phyloP scores from a whole-genome alignment of 169 alveolate genomes.

The Plasmodium coatneyi region DNA sequence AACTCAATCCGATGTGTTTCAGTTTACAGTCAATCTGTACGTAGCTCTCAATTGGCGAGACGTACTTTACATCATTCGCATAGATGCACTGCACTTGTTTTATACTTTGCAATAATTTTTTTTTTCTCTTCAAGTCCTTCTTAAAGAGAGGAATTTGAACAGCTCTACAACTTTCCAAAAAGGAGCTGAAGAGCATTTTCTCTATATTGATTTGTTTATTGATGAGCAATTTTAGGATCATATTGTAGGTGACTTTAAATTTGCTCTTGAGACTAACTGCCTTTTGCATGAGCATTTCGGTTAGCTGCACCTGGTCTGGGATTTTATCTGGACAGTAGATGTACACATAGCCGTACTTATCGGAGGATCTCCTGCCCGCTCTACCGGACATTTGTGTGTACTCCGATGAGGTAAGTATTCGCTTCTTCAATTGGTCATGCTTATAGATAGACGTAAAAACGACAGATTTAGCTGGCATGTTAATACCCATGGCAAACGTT shows the following conservation, averaged over 20 bases:
- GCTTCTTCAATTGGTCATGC: constrained; percentile 92
- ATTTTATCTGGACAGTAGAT: constrained; percentile 90
- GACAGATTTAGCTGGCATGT: constrained; percentile 99
- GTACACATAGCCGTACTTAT: constrained; percentile 95
- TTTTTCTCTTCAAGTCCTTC: constrained; percentile 78
- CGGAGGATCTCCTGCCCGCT: constrained; percentile 99
- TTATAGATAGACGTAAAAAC: constrained; percentile 95
- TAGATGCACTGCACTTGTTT: constrained; percentile 74
- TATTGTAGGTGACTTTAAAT: constrained; percentile 93
- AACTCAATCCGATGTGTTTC: constrained; percentile 54
- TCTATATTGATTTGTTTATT: constrained; percentile 87
- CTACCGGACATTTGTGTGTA: constrained; percentile 99
- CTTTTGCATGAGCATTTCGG: constrained; percentile 88
- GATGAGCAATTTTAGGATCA: constrained; percentile 89
- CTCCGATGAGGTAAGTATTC: constrained; percentile 95
- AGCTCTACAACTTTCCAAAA: constrained; percentile 88
- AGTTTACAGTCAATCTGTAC: constrained; percentile 69
- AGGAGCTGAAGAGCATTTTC: constrained; percentile 89
- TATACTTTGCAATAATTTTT: constrained; percentile 62
- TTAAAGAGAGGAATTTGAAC: constrained; percentile 81
- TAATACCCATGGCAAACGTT: constrained; percentile 99
- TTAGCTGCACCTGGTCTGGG: constrained; percentile 90
- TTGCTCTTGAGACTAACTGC: constrained; percentile 91
- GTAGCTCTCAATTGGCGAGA: constrained; percentile 65
- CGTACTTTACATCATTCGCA: constrained; percentile 7